Conservation (phyloP, 2,329 filamentous ascomycete species). For the Aspergillus sp. region DNA sequence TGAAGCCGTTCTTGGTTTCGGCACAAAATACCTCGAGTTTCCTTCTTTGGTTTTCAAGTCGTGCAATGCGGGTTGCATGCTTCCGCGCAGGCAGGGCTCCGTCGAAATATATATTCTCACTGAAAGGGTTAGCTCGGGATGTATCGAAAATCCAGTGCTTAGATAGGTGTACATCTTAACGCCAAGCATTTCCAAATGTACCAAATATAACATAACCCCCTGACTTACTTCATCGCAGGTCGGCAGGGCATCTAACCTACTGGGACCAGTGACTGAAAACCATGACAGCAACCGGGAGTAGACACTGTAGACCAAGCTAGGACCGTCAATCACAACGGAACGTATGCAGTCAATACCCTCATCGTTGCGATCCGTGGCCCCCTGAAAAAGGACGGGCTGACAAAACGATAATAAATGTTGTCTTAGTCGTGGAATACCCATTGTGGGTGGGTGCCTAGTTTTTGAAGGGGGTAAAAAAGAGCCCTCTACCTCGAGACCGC, state of each 20-base stretch:
- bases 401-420: conserved; percentile 33
- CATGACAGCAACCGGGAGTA: conserved; percentile 57
- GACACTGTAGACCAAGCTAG: conserved; percentile 73
- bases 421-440: conserved; percentile 38
- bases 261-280: conserved; percentile 35
- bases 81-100: conserved; percentile 73
- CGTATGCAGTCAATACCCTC: conserved; percentile 16
- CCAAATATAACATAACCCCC: conserved; percentile 62
- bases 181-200: conserved; percentile 55
- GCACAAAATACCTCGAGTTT: conserved; percentile 55
- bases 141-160: conserved; percentile 7
- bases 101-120: conserved; percentile 78
- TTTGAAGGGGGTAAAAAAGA: too few relatives aligned
- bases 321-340: conserved; percentile 69
- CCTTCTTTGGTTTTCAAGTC: conserved; percentile 59
- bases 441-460: conserved; percentile 5
- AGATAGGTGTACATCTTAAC: conserved; percentile 64
- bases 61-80: conserved; percentile 58
- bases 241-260: conserved; percentile 55
- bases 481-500: too few relatives aligned
- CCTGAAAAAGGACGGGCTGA: conserved; percentile 25
- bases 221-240: conserved; percentile 64
- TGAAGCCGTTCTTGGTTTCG: conserved; percentile 31
- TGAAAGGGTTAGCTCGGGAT: conserved; percentile 32
- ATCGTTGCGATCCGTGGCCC: not conserved